A percentile compares a stretch with the other conserved stretches of the same genome.
Conservation (phyloP, 1,139 yeast genomes). For the Sporopachydermia cereana region DNA sequence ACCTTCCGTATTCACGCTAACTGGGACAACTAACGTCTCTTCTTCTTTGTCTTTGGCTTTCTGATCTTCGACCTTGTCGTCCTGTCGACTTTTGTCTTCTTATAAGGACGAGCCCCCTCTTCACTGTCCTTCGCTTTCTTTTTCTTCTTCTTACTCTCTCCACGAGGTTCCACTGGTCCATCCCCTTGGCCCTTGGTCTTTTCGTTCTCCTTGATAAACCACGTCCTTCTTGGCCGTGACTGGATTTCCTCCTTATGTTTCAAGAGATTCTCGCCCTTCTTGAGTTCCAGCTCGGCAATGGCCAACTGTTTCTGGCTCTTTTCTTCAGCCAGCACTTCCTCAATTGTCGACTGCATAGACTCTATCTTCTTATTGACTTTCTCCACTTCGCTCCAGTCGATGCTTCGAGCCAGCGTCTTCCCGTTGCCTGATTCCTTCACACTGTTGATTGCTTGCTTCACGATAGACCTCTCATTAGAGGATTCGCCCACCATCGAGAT, state of each 20-base stretch:
- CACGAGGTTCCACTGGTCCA: slow-evolving; percentile 15
- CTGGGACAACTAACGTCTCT: slow-evolving; percentile 4
- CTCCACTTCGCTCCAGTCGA: slow-evolving; percentile 80
- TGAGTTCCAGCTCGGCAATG: slow-evolving; percentile 83
- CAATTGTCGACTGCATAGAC: slow-evolving; percentile 44
- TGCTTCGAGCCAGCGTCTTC: slow-evolving; percentile 68
- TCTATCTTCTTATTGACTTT: slow-evolving; percentile 49
- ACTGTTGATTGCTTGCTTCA: slow-evolving; percentile 72
- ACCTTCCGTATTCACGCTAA: background rate
- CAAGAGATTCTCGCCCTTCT: slow-evolving; percentile 73
- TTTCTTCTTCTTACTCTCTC: slow-evolving; percentile 9
- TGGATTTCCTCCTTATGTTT: slow-evolving; percentile 74
- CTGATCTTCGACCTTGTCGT: slow-evolving; percentile 14
- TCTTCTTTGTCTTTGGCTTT: background rate
- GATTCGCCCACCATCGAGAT: slow-evolving; percentile 91
- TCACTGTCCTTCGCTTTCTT: slow-evolving; percentile 10
- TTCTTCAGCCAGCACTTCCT: slow-evolving; percentile 79
- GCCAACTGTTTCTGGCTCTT: slow-evolving; percentile 76
- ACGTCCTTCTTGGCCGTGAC: slow-evolving; percentile 88
- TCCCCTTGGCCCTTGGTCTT: slow-evolving; percentile 13
- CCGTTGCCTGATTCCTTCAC: slow-evolving; percentile 32
- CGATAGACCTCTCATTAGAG: slow-evolving; percentile 73
- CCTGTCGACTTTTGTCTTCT: slow-evolving; percentile 41
- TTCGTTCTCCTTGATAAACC: slow-evolving; percentile 69
- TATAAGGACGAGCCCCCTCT: slow-evolving; percentile 35